Evolutionary conservation across 2,329 filamentous ascomycete species (phyloP), one percentile per base, ranked within the genome.

Genomic region (Macroventuria anomochaeta): DNA sequence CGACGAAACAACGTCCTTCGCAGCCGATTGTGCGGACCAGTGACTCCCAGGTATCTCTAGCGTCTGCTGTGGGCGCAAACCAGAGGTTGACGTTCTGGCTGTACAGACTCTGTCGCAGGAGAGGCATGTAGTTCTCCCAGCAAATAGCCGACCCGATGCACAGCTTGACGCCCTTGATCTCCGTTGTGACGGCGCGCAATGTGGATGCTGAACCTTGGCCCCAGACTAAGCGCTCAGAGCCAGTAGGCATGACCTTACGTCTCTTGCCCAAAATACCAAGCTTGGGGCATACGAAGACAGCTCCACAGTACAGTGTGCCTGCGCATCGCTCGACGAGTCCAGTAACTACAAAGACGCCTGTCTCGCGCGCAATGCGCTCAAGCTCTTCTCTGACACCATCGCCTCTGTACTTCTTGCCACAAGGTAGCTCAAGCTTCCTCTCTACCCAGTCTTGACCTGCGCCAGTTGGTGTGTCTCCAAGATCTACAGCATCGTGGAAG

Each of bases 51-150:
- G 90, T 86, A 65, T 93, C 89, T 56, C 93, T 83, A 17, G 82
- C 85, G 76, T 97, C 93, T 1, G 93, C 93, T 0, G 93, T 97
- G 0, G 93, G 93, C 0, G 93, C 92, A 2, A 97, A 84, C 75
- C 93, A 97, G 11, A 97, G 77, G 72, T 96, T 96, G 67, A 97
- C 86, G 69, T 96, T 96, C 74, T 97, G 93, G 2, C 85, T 83
- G 74, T 97, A 97, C 31, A 97, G 80, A 13, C 86, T 83, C 71
- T 96, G 89, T 15, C 93, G 85, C 7, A 97, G 80, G 15, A 97
- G 79, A 0, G 93, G 93, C 92, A 96, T 97, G 77, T 93, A 96
- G 74, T 90, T 96, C 75, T 97, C 93, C 93, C 93, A 97, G 80
- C 93, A 96, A 62, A 97, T 96, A 3, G 92, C 93, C 3, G 89